Percentiles rank a stretch among this genome's conserved stretches.
Evolutionary conservation across 306 rosid genomes (phyloP).

Genomic region (Rubus parviflorus): DNA sequence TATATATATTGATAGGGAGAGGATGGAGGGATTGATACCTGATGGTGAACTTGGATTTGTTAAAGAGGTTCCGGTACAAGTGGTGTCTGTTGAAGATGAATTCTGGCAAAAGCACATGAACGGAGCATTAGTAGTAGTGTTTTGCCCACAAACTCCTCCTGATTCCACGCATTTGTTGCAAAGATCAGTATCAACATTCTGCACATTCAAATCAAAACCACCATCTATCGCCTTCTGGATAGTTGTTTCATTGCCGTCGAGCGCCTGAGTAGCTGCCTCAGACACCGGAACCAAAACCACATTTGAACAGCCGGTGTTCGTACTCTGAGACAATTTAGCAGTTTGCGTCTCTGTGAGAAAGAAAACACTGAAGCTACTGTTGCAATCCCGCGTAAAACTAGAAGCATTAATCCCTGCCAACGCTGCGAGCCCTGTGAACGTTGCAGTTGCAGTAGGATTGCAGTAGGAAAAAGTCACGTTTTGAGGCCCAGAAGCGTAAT

Average conservation of each 20-base stretch:
- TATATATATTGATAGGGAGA: not conserved
- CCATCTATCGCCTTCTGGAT: not conserved
- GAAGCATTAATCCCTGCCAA: not conserved
- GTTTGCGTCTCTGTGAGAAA: not conserved
- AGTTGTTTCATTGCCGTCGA: not conserved
- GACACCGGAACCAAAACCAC: not conserved
- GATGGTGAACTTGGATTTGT: rapidly evolving
- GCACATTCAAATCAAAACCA: not conserved
- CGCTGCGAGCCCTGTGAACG: not conserved
- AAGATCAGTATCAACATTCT: too few relatives aligned
- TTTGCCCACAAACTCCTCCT: not conserved
- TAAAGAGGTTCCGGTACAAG: not conserved
- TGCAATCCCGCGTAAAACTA: not conserved
- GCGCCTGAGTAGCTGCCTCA: not conserved
- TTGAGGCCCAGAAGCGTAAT: not conserved
- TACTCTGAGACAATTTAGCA: not conserved
- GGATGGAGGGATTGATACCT: constrained; percentile 6
- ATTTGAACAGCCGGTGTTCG: too few relatives aligned
- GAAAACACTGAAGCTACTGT: not conserved
- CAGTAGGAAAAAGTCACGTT: constrained; percentile 13
- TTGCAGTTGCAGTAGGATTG: not conserved
- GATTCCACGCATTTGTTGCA: not conserved
- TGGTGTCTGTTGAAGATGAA: not conserved
- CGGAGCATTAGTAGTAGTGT: not conserved
- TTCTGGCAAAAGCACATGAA: not conserved